Evolutionary conservation across 2,329 filamentous ascomycete genomes (phyloP), one percentile per base, ranked within the genome.

Genomic region (Verticillium dahliae): DNA sequence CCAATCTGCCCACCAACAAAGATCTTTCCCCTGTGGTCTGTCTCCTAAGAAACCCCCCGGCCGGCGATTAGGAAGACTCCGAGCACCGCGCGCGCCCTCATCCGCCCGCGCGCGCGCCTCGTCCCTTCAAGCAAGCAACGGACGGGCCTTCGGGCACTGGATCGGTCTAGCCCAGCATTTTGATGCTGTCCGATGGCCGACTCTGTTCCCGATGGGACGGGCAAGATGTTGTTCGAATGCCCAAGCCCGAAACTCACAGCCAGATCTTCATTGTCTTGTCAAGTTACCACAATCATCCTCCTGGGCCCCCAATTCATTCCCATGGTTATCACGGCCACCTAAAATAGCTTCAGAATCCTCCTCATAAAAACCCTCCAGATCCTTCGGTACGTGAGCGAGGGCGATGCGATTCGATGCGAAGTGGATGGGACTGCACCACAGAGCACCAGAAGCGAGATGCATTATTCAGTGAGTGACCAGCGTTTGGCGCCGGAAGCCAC

Each of bases 401-500:
- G 57, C 33, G 57, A 58, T 31, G 57, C 57, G 41, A 39, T 38
- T 37, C 56, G 56, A 41, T 15, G 37, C 38, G 34, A 45, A 22
- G 18, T 11, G 31, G 33, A 57, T 11, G n/a, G 33, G 13, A 37
- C n/a, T 2, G 31, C 7, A 9, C 27, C 15, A 14, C 54, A 11
- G 11, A 11, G 27, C 54, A n/a, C 14, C 50, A 27, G 18, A 54
- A 11, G 33, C 33, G 13, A 37, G 27, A 31, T 31, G 27, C 27
- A 31, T 31, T 31, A 31, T 31, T 31, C 14, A 57, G 27, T 14
- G 22, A 57, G 35, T 39, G 55, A 34, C 55, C 34, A 57, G n/a
- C n/a, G 31, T 27, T 41, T 39, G 57, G 37, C 38, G 57, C 57
- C 57, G 57, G 57, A 58, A 50, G 57, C 57, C 22, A 50, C 57